Evolutionary conservation across 2,329 filamentous ascomycete species (phyloP).

Genomic region (Fusarium azukiicola): DNA sequence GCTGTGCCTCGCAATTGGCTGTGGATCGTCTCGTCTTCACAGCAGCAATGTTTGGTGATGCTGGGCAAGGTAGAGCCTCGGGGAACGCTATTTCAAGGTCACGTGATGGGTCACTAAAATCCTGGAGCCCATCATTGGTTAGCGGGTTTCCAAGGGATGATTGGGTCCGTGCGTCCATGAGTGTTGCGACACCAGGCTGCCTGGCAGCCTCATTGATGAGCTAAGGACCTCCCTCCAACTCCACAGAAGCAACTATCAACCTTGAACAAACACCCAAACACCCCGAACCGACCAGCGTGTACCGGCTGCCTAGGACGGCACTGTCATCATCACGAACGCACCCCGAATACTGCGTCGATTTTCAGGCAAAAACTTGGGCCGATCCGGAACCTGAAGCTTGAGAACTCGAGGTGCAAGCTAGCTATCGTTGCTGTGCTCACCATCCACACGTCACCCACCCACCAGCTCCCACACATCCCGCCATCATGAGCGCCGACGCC

Average conservation of each 20-base stretch:
- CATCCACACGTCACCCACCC: conserved; percentile 37
- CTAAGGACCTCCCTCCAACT: conserved; percentile 49
- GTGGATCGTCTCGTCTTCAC: conserved; percentile 50
- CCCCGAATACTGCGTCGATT: neutral
- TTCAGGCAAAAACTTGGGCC: neutral
- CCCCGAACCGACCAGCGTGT: conserved; percentile 19
- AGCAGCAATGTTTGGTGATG: conserved; percentile 52
- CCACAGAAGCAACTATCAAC: conserved; percentile 46
- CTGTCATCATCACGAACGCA: neutral
- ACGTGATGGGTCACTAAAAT: conserved; percentile 54
- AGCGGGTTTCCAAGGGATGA: neutral
- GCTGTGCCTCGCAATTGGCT: conserved; percentile 58
- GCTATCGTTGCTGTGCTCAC: conserved; percentile 50
- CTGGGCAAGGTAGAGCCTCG: conserved; percentile 50
- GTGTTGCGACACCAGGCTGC: conserved; percentile 63
- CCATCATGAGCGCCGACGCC: conserved; percentile 89
- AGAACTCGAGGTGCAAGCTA: conserved; percentile 47
- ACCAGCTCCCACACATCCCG: conserved; percentile 38
- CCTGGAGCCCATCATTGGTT: conserved; percentile 43
- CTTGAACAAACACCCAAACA: conserved; percentile 35
- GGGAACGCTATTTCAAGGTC: conserved; percentile 49
- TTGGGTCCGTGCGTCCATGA: conserved; percentile 51
- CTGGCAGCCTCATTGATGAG: conserved; percentile 62
- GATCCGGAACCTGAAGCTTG: conserved; percentile 26
- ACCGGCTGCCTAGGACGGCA: conserved; percentile 19